Conservation (phyloP, 73 alveolate species). For the Tetrahymena elliotti region DNA sequence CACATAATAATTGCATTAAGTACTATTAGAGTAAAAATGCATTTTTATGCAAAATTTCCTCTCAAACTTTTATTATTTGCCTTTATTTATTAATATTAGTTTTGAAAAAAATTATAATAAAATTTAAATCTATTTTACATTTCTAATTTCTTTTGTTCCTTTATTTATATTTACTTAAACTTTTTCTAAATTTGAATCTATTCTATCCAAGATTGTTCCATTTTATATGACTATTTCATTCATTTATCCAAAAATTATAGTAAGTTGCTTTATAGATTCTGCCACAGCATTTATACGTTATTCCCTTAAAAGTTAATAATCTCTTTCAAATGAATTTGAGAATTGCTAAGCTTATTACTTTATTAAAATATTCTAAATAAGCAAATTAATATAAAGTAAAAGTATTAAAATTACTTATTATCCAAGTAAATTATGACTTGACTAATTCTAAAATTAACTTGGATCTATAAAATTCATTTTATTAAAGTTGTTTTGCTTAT, state of each 20-base stretch:
- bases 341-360: not conserved
- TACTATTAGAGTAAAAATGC: not conserved
- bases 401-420: not conserved
- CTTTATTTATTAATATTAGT: not conserved
- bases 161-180: slow-evolving; percentile 58
- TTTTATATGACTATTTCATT: slow-evolving; percentile 74
- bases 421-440: not conserved
- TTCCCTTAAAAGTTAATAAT: slow-evolving; percentile 40
- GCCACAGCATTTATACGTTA: slow-evolving; percentile 65
- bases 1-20: not conserved
- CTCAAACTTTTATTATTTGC: not conserved
- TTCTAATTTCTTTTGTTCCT: slow-evolving; percentile 58
- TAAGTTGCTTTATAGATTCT: slow-evolving; percentile 68
- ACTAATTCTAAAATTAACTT: not conserved
- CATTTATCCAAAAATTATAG: slow-evolving; percentile 82
- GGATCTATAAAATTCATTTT: not conserved
- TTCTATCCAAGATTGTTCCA: slow-evolving; percentile 90
- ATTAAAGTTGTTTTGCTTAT: not conserved
- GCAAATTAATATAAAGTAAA: not conserved
- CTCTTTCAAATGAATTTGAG: not conserved
- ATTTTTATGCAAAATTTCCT: not conserved
- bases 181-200: slow-evolving; percentile 80
- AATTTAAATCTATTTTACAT: slow-evolving; percentile 8
- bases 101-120: no score
- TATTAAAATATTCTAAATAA: not conserved